Conservation (phyloP, 2,329 filamentous ascomycete species). For the Lachnum nothofagi region DNA sequence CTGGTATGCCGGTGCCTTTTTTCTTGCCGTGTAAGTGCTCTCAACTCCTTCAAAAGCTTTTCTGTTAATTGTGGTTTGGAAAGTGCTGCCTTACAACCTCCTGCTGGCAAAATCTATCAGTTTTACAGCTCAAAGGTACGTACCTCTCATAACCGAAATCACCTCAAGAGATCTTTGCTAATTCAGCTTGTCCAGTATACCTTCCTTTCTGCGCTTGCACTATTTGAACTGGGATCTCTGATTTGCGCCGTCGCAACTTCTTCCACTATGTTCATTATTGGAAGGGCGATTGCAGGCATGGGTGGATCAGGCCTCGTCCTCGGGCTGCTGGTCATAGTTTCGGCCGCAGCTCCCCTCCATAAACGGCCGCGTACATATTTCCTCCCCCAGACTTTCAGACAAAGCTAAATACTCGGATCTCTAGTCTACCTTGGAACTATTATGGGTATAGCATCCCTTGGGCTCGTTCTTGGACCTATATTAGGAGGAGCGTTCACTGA, state of each 20-base stretch:
- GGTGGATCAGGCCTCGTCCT: constrained; percentile 7
- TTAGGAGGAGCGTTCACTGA: constrained; percentile 33
- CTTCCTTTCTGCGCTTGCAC: constrained; percentile 16
- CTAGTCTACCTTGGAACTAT: no score
- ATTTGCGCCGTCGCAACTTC: constrained; percentile 23
- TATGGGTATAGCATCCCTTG: no score
- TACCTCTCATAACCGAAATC: not conserved
- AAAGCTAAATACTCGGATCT: no score
- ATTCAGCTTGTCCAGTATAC: not conserved
- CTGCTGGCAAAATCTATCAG: constrained; percentile 48
- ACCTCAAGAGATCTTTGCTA: no score
- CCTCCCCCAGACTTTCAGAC: no score
- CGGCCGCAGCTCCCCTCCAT: constrained; percentile 14
- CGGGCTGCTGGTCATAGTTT: constrained; percentile 19
- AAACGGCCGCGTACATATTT: constrained; percentile 10
- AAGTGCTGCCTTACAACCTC: constrained; percentile 47
- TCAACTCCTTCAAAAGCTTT: not conserved
- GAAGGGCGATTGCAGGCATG: constrained; percentile 23
- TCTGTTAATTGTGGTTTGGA: no score
- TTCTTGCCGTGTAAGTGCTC: constrained; percentile 36
- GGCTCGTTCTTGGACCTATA: constrained; percentile 25
- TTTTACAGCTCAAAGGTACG: constrained; percentile 35
- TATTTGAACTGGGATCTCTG: constrained; percentile 25
- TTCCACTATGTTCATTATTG: constrained; percentile 25
- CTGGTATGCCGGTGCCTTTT: constrained; percentile 51